These are phyloP conservation scores for Linaria vulgaris DNA, from an alignment of 257 asterid genomes.

Conservation along the genomic window DNA sequence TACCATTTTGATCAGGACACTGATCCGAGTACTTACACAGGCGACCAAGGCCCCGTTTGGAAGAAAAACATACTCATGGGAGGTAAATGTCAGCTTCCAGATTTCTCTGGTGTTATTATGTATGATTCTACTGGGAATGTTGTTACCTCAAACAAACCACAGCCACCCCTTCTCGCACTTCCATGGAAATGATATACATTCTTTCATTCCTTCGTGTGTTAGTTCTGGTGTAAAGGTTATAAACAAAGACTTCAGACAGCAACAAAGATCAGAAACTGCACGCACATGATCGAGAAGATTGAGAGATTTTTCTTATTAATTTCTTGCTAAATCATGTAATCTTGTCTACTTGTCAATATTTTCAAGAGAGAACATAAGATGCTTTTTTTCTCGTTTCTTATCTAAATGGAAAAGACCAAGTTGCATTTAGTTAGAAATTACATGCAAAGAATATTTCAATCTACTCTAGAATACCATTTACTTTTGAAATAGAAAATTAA, in stretches of 20 bases:
- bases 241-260: no score
- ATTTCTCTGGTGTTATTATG: constrained; percentile 57
- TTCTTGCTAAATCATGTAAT: constrained; percentile 4
- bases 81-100: constrained; percentile 56
- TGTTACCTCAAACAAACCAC: constrained; percentile 32
- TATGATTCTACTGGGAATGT: constrained; percentile 50
- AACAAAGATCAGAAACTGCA: background rate
- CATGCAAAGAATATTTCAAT: background rate
- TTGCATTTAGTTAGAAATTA: background rate
- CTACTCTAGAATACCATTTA: constrained; percentile 17
- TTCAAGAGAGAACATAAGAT: background rate
- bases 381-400: background rate
- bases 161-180: constrained; percentile 46
- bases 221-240: no score
- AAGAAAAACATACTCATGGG: constrained; percentile 59
- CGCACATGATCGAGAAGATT: background rate
- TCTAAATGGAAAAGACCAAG: background rate
- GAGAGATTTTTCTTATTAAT: constrained; percentile 1
- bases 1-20: constrained; percentile 28
- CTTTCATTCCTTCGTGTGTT: no score
- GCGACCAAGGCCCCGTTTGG: constrained; percentile 46
- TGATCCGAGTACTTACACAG: constrained; percentile 39
- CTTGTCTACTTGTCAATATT: background rate
- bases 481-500: background rate
- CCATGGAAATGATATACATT: constrained; percentile 35